These are phyloP conservation scores for Alectoria sarmentosa DNA, from an alignment of 495 filamentous ascomycete species.

Conservation along the genomic window DNA sequence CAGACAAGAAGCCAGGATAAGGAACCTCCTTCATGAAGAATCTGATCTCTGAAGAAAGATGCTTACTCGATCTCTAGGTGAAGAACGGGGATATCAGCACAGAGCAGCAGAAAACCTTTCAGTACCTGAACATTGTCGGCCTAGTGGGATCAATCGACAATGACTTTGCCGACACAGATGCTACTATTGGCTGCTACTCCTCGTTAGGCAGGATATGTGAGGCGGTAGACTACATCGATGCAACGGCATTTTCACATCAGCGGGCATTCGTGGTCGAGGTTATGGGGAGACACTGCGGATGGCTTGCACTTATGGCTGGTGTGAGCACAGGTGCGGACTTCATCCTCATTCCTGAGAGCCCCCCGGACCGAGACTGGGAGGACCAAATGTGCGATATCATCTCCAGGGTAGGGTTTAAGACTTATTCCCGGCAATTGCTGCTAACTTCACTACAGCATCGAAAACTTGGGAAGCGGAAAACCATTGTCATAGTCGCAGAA, in stretches of 20 bases:
- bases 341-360: conserved; percentile 94
- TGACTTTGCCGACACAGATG: conserved; percentile 93
- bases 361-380: conserved; percentile 79
- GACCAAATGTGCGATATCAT: conserved; percentile 82
- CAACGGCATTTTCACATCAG: conserved; percentile 94
- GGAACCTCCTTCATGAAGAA: neutral
- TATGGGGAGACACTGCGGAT: conserved; percentile 99
- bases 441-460: conserved; percentile 64
- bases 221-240: conserved; percentile 92
- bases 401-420: conserved; percentile 50
- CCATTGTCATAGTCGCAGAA: conserved; percentile 96
- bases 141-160: conserved; percentile 98
- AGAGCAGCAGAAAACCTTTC: conserved; percentile 64
- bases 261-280: conserved; percentile 97
- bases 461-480: conserved; percentile 85
- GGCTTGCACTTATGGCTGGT: conserved; percentile 94
- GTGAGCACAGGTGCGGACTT: conserved; percentile 95
- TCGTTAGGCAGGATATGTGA: conserved; percentile 89
- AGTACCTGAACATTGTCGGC: conserved; percentile 88
- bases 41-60: neutral
- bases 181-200: conserved; percentile 95
- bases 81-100: conserved; percentile 40
- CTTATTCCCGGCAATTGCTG: neutral
- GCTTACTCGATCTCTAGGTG: neutral
- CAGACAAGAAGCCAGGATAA: neutral